Evolutionary conservation across 805 yeast genomes (phyloP), one percentile per base, ranked within the genome.

Genomic region (Kluyveromyces lactis): DNA sequence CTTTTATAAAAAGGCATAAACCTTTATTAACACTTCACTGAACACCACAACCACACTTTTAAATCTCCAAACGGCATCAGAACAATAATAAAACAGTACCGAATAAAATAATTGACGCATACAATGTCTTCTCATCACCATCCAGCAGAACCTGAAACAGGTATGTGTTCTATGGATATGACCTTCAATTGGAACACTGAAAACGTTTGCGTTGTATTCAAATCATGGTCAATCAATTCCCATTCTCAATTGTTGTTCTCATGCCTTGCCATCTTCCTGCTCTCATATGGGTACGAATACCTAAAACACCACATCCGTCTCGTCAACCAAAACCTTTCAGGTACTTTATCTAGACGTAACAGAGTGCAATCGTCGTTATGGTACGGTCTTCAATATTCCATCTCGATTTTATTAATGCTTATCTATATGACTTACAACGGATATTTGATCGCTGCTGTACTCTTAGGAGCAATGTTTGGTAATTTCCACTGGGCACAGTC

Each of bases 391-490:
- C 84, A 79, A 51, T 84, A 81, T 4, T 78, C 79, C 1, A 81
- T 77, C 51, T 78, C 86, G 3, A 80, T 81, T 51, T 63, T 78
- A 65, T 62, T 79, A 50, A 84, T 85, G 95, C 71, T 84, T 48
- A 74, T 86, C 0, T 85, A 84, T 50, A 85, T 85, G 95, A 82
- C 90, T 4, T 85, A 81, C 58, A 84, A 84, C 55, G 85, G 90
- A 10, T 85, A 89, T 89, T 71, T 79, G 26, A 83, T 84, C 92
- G 34, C 75, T 6, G 77, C 90, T 3, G 83, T 82, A 8, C 77
- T 75, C 1, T 46, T 69, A 2, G 95, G 95, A 2, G 92, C 92
- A 2, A 70, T 68, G n/a, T 17, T 74, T 18, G 95, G 95, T 1
- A 71, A 78, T 53, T 77, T 69, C 50, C 26, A 74, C 9, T 85